phyloP scores from a whole-genome alignment of 169 alveolate species.

The Babesia microti region DNA sequence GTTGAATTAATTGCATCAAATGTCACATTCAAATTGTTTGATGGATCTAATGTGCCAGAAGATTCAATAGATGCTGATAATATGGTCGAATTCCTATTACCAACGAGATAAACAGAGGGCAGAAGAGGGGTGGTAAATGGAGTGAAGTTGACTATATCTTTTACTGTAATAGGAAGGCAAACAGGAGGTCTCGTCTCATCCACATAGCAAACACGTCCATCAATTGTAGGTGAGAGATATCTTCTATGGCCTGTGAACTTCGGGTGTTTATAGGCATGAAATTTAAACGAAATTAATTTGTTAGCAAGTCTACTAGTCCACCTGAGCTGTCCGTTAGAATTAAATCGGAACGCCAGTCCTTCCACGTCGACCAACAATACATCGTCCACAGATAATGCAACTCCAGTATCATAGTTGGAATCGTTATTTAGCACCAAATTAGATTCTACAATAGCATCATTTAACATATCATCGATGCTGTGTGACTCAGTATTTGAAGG shows the following conservation, averaged over 20 bases:
- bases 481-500: too few species aligned
- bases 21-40: too few species aligned
- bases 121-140: constrained; percentile 61
- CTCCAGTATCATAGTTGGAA: too few species aligned
- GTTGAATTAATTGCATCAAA: too few species aligned
- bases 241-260: constrained; percentile 24
- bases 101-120: constrained; percentile 55
- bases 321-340: constrained; percentile 13
- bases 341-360: constrained; percentile 31
- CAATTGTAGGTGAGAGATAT: constrained; percentile 34
- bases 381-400: too few species aligned
- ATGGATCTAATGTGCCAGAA: too few species aligned
- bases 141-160: constrained; percentile 60
- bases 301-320: constrained; percentile 42
- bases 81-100: constrained; percentile 50
- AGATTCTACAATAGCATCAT: too few species aligned
- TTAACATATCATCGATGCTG: too few species aligned
- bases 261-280: constrained; percentile 14
- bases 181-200: constrained; percentile 44
- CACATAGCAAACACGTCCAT: constrained; percentile 56
- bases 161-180: constrained; percentile 51
- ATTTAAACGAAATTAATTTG: constrained; percentile 19
- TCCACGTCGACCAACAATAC: constrained; percentile 34
- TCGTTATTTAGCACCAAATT: too few species aligned
- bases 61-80: too few species aligned